Conservation (phyloP, 2,329 filamentous ascomycete species). For the Hawksworthiomyces lignivorus region DNA sequence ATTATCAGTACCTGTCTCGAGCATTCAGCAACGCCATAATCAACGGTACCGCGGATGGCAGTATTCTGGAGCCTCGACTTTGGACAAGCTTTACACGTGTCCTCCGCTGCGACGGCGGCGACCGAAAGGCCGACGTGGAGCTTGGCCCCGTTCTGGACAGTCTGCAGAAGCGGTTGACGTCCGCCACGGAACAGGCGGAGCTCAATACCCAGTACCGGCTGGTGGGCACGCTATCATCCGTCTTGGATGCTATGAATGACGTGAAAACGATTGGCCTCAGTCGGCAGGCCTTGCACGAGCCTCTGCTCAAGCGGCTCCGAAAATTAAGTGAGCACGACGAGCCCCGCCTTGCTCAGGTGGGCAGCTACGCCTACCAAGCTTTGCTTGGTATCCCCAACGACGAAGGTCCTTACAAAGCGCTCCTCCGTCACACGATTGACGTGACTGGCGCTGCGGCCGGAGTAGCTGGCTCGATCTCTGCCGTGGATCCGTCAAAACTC, state of each 20-base stretch:
- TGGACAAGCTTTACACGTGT: not conserved
- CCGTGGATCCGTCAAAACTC: not conserved
- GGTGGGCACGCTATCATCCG: not conserved
- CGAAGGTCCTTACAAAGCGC: not conserved
- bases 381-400: not conserved
- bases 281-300: not conserved
- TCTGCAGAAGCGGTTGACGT: not conserved
- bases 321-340: not conserved
- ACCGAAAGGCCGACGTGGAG: not conserved
- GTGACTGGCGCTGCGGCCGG: not conserved
- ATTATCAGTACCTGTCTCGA: not conserved
- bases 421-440: not conserved
- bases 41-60: not conserved
- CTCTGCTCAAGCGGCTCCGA: not conserved
- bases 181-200: not conserved
- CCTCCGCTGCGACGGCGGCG: not conserved
- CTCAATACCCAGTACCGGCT: not conserved
- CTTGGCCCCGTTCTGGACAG: not conserved
- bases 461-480: not conserved
- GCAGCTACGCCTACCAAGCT: not conserved
- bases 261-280: not conserved
- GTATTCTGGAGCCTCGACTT: not conserved
- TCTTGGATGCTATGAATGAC: slow-evolving; percentile 2
- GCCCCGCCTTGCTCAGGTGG: not conserved
- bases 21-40: not conserved